Evolutionary conservation across 1,284 basidiomycete species (phyloP).

Genomic region (Fomitopsis pinicola): DNA sequence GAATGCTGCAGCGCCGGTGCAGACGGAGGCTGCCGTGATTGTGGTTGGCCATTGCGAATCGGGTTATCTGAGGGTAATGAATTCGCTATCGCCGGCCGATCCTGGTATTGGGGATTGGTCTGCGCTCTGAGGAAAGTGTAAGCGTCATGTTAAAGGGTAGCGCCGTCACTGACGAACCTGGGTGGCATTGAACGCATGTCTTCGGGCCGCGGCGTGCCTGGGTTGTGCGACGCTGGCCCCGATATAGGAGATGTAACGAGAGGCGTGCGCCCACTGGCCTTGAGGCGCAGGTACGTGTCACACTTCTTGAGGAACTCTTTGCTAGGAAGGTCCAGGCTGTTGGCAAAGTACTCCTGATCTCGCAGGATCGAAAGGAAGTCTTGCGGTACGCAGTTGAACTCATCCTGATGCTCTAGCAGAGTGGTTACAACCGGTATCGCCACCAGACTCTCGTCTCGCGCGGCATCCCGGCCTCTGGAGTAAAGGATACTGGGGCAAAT

Average conservation of each 20-base stretch:
- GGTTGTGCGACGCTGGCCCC: conserved; percentile 26
- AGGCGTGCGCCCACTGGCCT: conserved; percentile 37
- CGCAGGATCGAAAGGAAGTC: conserved; percentile 81
- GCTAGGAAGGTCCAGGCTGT: conserved; percentile 77
- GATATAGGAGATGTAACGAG: conserved; percentile 33
- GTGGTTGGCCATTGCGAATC: conserved; percentile 35
- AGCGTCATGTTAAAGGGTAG: conserved; percentile 1
- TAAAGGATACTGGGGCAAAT: conserved; percentile 95
- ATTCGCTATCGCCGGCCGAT: conserved; percentile 31
- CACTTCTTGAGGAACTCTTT: conserved; percentile 91
- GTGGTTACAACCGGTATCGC: conserved; percentile 84
- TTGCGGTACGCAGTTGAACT: conserved; percentile 85
- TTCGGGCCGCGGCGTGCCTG: conserved; percentile 21
- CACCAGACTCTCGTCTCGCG: conserved; percentile 91
- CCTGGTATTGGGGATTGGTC: conserved; percentile 28
- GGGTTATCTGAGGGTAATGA: conserved; percentile 34
- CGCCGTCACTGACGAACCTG: conserved; percentile 16
- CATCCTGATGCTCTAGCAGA: conserved; percentile 91
- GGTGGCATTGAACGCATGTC: conserved; percentile 26
- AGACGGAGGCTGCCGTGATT: conserved; percentile 33
- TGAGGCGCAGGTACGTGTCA: conserved; percentile 66
- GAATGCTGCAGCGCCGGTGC: conserved; percentile 37
- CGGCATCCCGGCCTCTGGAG: conserved; percentile 81
- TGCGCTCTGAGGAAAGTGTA: conserved; percentile 17
- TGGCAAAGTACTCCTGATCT: conserved; percentile 84